Evolutionary conservation across 1,284 basidiomycete species (phyloP).

Genomic region (Ustilago hordei): DNA sequence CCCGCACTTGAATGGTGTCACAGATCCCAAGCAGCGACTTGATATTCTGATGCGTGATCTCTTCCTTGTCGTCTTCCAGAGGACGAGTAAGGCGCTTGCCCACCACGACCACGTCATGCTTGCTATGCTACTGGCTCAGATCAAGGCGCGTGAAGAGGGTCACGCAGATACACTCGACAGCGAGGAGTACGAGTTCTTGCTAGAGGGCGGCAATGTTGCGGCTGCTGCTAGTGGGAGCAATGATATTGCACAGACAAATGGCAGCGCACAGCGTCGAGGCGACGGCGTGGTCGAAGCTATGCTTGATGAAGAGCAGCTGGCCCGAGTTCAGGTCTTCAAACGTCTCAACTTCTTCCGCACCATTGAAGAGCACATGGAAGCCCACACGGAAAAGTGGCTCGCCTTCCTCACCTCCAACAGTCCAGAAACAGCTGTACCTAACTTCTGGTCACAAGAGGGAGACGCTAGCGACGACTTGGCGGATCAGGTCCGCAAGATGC

Average conservation of each 20-base stretch:
- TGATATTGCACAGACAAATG: slow-evolving; percentile 25
- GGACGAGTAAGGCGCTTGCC: slow-evolving; percentile 89
- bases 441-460: slow-evolving; percentile 76
- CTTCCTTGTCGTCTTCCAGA: slow-evolving; percentile 88
- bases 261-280: slow-evolving; percentile 56
- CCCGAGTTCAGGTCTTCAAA: slow-evolving; percentile 71
- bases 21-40: slow-evolving; percentile 81
- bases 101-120: slow-evolving; percentile 93
- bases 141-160: slow-evolving; percentile 77
- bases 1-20: slow-evolving; percentile 83
- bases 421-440: slow-evolving; percentile 79
- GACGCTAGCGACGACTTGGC: slow-evolving; percentile 69
- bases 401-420: slow-evolving; percentile 78
- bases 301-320: slow-evolving; percentile 75
- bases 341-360: slow-evolving; percentile 78
- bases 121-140: slow-evolving; percentile 88
- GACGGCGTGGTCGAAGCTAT: slow-evolving; percentile 49
- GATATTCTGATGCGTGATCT: slow-evolving; percentile 89
- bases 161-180: slow-evolving; percentile 75
- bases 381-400: slow-evolving; percentile 80
- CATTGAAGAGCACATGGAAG: slow-evolving; percentile 78
- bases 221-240: slow-evolving; percentile 71
- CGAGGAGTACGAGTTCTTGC: slow-evolving; percentile 84
- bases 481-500: slow-evolving; percentile 79
- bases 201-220: slow-evolving; percentile 82